These are phyloP conservation scores for Collybia sp. DNA, from an alignment of 768 basidiomycete genomes.

Conservation along the genomic window DNA sequence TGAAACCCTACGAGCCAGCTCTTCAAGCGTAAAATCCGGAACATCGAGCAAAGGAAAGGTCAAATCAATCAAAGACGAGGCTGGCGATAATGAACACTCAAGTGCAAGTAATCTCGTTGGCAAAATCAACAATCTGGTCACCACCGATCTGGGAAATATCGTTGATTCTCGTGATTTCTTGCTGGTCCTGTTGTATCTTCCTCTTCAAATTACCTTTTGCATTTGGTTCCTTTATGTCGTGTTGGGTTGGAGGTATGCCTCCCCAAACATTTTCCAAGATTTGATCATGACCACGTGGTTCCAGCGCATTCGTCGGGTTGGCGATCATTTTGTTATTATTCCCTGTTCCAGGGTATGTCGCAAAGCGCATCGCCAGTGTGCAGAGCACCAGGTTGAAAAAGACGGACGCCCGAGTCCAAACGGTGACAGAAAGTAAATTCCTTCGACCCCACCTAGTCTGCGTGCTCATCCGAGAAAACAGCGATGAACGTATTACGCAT, in stretches of 20 bases:
- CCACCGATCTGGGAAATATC: slow-evolving; percentile 50
- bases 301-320: slow-evolving; percentile 56
- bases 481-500: slow-evolving; percentile 57
- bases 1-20: slow-evolving; percentile 3
- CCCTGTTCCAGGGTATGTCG: slow-evolving; percentile 55
- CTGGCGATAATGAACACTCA: slow-evolving; percentile 7
- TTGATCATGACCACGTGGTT: slow-evolving; percentile 2
- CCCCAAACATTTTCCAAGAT: background rate
- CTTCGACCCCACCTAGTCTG: too few relatives aligned
- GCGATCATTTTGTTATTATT: slow-evolving; percentile 44
- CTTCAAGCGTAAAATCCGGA: background rate
- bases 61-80: background rate
- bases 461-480: slow-evolving; percentile 10
- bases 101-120: slow-evolving; percentile 53
- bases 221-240: slow-evolving; percentile 40
- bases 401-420: slow-evolving; percentile 55
- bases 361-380: slow-evolving; percentile 39
- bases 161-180: slow-evolving; percentile 30
- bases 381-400: slow-evolving; percentile 49
- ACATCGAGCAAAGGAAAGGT: background rate
- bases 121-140: slow-evolving; percentile 73
- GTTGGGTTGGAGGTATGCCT: slow-evolving; percentile 41
- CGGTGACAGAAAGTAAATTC: slow-evolving; percentile 51
- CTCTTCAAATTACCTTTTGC: slow-evolving; percentile 33
- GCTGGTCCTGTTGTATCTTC: slow-evolving; percentile 30